Percentiles rank a stretch among this genome's conserved stretches.
phyloP scores from a whole-genome alignment of 179 eudicot genomes.

The Spergularia azorica region DNA sequence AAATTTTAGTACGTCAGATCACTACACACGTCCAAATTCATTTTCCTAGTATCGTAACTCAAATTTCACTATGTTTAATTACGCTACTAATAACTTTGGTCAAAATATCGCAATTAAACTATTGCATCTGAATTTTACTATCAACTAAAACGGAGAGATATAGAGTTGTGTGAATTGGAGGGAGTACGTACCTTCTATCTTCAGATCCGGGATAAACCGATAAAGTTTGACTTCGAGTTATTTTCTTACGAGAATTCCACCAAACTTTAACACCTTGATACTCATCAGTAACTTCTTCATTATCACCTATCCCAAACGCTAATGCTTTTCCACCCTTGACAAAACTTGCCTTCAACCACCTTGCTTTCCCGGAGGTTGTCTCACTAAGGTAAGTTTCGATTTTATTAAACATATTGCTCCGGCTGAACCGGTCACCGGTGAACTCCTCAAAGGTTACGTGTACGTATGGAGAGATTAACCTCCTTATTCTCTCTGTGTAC shows the following conservation, averaged over 20 bases:
- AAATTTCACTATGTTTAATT: no score
- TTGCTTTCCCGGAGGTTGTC: constrained; percentile 29
- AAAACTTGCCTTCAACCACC: no score
- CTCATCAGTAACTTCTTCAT: constrained; percentile 11
- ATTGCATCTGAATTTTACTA: no score
- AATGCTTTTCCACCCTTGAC: no score
- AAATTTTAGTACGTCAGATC: no score
- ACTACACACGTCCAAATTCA: no score
- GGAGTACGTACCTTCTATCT: constrained; percentile 31
- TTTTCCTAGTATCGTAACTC: no score
- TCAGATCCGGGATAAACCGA: not conserved
- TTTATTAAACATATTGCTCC: constrained; percentile 43
- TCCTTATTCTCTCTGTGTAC: constrained; percentile 21
- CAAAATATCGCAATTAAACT: no score
- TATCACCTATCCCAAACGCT: constrained; percentile 30
- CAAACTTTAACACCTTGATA: constrained; percentile 16
- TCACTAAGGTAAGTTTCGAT: constrained; percentile 51
- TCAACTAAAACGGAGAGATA: no score
- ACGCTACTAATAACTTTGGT: no score
- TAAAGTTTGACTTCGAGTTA: not conserved
- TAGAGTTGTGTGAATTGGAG: not conserved
- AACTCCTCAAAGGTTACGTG: constrained; percentile 56
- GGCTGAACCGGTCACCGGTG: constrained; percentile 38
- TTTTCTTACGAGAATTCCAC: constrained; percentile 12
- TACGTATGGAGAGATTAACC: constrained; percentile 41